Conservation (phyloP, 768 basidiomycete genomes). For the Mycena maculata region DNA sequence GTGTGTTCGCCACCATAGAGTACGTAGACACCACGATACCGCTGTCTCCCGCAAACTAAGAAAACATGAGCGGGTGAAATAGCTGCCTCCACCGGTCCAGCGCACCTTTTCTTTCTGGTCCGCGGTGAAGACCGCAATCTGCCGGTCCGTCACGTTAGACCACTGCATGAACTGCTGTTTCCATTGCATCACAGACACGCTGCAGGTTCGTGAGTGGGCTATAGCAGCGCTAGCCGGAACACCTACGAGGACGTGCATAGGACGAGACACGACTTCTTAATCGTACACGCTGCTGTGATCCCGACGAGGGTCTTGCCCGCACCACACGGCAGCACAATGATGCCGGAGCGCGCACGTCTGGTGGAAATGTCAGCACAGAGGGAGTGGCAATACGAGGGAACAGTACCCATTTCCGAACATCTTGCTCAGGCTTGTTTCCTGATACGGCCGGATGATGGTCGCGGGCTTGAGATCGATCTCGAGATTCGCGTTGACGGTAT, state of each 20-base stretch:
- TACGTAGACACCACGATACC: constrained; percentile 99
- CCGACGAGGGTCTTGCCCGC: constrained; percentile 99
- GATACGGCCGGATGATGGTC: constrained; percentile 97
- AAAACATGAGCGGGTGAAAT: constrained; percentile 11
- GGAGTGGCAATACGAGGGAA: constrained; percentile 13
- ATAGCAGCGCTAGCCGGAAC: constrained; percentile 5
- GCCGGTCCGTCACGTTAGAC: constrained; percentile 96
- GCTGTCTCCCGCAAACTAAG: constrained; percentile 93
- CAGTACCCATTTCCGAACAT: constrained; percentile 99
- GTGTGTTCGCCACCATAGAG: constrained; percentile 99
- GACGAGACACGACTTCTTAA: constrained; percentile 98
- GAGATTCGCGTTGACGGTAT: constrained; percentile 94
- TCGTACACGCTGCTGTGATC: constrained; percentile 99
- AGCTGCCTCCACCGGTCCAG: constrained; percentile 8
- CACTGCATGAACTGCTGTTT: constrained; percentile 98
- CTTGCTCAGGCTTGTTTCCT: constrained; percentile 97
- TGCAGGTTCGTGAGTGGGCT: constrained; percentile 42
- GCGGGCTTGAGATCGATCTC: constrained; percentile 99
- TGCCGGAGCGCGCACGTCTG: constrained; percentile 96
- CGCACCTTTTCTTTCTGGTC: constrained; percentile 96
- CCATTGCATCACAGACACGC: constrained; percentile 98
- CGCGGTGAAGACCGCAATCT: constrained; percentile 97
- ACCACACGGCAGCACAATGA: constrained; percentile 98
- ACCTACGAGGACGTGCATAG: constrained; percentile 97
- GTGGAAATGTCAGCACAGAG: constrained; percentile 21